Evolutionary conservation across 768 basidiomycete genomes (phyloP).

Genomic region (Amanita jacksonii): DNA sequence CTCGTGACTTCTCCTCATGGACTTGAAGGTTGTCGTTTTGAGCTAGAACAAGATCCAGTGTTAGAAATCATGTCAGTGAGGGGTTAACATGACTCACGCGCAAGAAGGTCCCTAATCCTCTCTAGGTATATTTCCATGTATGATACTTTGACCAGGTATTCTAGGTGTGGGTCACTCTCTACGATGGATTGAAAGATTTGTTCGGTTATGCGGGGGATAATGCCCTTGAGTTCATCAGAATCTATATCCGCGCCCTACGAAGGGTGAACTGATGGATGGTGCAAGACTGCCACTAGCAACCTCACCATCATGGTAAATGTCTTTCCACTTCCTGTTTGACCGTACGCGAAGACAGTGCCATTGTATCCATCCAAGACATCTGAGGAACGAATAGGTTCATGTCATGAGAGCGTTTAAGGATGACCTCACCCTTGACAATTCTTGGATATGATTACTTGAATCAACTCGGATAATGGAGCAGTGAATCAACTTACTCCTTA

Average conservation of each 20-base stretch:
- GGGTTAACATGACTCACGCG: constrained; percentile 55
- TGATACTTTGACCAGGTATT: constrained; percentile 98
- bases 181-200: constrained; percentile 99
- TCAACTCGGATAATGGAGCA: constrained; percentile 1
- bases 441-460: constrained; percentile 29
- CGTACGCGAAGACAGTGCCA: constrained; percentile 87
- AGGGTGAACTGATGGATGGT: constrained; percentile 8
- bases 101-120: constrained; percentile 87
- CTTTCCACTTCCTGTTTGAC: constrained; percentile 84
- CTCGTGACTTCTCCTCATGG: constrained; percentile 95
- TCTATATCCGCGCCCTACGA: constrained; percentile 94
- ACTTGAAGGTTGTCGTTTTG: constrained; percentile 98
- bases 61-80: neutral
- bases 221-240: constrained; percentile 84
- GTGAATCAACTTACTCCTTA: constrained; percentile 63
- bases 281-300: constrained; percentile 9
- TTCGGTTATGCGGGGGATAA: constrained; percentile 97
- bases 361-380: constrained; percentile 99
- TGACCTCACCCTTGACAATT: constrained; percentile 73
- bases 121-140: constrained; percentile 99
- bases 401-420: neutral
- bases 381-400: constrained; percentile 20
- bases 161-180: constrained; percentile 87
- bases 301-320: constrained; percentile 97
- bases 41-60: constrained; percentile 31